Evolutionary conservation across 352 stramenopile genomes (phyloP).

Genomic region (Phytophthora multivora): DNA sequence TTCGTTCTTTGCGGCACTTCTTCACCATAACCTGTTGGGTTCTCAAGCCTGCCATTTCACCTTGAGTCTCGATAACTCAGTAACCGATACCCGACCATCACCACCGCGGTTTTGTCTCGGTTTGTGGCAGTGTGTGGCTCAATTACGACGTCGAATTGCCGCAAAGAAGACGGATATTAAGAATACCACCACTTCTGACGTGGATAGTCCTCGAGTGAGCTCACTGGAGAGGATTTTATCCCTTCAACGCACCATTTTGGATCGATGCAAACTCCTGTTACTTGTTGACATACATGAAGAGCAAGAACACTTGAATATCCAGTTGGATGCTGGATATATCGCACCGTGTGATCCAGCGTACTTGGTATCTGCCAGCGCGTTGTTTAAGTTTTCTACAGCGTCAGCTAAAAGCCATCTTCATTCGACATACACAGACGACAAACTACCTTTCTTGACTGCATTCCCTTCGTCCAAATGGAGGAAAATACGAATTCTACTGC

Average conservation of each 20-base stretch:
- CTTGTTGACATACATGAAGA: conserved; percentile 36
- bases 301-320: conserved; percentile 33
- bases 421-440: conserved; percentile 28
- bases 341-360: conserved; percentile 39
- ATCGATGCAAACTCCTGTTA: conserved; percentile 54
- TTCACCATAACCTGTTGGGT: conserved; percentile 54
- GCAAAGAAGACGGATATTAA: conserved; percentile 54
- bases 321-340: conserved; percentile 42
- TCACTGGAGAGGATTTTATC: conserved; percentile 19
- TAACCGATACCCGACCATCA: neutral
- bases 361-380: conserved; percentile 13
- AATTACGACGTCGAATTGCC: conserved; percentile 46
- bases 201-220: neutral
- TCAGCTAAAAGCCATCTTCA: conserved; percentile 36
- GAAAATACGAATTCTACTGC: conserved; percentile 43
- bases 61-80: neutral
- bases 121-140: conserved; percentile 62
- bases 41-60: conserved; percentile 43
- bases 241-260: conserved; percentile 36
- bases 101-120: conserved; percentile 35
- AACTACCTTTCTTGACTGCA: conserved; percentile 43
- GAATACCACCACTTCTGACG: conserved; percentile 11
- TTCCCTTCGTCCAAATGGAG: conserved; percentile 59
- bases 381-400: conserved; percentile 12
- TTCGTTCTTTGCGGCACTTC: conserved; percentile 54